Evolutionary conservation across 2,329 filamentous ascomycete genomes (phyloP).

Genomic region (Aspergillus brasiliensis): DNA sequence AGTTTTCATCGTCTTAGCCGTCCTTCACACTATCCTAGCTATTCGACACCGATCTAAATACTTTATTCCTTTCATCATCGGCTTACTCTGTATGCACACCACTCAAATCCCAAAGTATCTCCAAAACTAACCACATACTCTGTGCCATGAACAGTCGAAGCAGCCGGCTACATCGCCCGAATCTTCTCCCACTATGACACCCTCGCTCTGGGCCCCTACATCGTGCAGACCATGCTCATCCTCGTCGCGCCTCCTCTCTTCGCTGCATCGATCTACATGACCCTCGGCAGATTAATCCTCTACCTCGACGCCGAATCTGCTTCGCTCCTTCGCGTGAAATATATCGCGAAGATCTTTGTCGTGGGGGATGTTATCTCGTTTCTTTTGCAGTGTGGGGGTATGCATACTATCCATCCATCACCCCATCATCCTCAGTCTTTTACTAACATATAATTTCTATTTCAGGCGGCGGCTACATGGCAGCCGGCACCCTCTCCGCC

Average conservation of each 20-base stretch:
- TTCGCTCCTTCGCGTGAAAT: conserved; percentile 25
- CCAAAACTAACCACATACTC: background rate
- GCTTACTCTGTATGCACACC: conserved; percentile 33
- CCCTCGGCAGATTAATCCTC: conserved; percentile 29
- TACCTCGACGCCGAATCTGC: conserved; percentile 20
- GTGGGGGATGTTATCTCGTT: conserved; percentile 33
- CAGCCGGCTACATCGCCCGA: conserved; percentile 30
- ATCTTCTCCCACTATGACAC: conserved; percentile 30
- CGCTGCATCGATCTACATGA: conserved; percentile 36
- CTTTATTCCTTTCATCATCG: conserved; percentile 32
- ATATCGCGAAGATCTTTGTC: conserved; percentile 35
- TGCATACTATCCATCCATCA: background rate
- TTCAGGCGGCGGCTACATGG: conserved; percentile 35
- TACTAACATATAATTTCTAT: no score
- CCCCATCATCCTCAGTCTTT: background rate
- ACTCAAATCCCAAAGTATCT: no score
- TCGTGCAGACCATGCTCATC: conserved; percentile 33
- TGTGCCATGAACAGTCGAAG: conserved; percentile 19
- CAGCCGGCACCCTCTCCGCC: conserved; percentile 17
- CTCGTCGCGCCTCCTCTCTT: conserved; percentile 34
- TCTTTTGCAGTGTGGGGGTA: conserved; percentile 31
- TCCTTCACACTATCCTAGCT: conserved; percentile 20
- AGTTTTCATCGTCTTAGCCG: conserved; percentile 29
- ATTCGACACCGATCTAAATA: conserved; percentile 31
- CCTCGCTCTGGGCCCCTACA: conserved; percentile 27